Base-by-base conservation (phyloP, 2,329 filamentous ascomycete species). In the Lomentospora prolificans region DNA sequence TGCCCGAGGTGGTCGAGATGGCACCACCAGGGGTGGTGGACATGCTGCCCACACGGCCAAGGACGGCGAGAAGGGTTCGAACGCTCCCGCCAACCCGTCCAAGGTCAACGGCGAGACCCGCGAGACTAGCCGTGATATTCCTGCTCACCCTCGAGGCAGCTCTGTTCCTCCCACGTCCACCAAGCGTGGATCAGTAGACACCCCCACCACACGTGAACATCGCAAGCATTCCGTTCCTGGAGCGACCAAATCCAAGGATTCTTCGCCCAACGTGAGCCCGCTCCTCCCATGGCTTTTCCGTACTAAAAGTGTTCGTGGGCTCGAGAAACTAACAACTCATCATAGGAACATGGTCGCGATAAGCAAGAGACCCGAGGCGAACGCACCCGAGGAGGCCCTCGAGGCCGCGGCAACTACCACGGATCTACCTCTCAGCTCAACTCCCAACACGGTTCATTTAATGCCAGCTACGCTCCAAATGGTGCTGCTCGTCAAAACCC, bases 131-230 rank as follows among this genome's bases (percentile, higher is more conserved):
- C 71, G 69, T 24, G 75, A 77, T 10, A 61, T 62, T 27, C 67
- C 63, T 55, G 62, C 65, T n/a, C 57, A 68, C 51, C 59, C 65
- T 48, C 70, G 72, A 48, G 64, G 69, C 41, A 63, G 68, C 6
- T 67, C 72, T 2, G 66, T 69, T 33, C 62, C 71, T 5, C 63
- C 71, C 1, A 58, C 62, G 5, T 57, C 69, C 2, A 64, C 69
- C 39, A 81, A 80, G 66, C 75, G 76, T 50, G 66, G 65, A 17
- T 70, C 75, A 1, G 60, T 71, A 14, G 78, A 81, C 57, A 65
- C 62, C 2, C 61, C 68, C 7, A 64, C 61, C 30, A 58, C 66
- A 39, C 73, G 73, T 50, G 76, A 79, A 39, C 69, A 73, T 58
- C 76, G 76, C 58, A 82, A 79, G 66, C 57, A 69, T 4, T 60